Evolutionary conservation across 208 protist genomes (phyloP), one percentile per base, ranked within the genome.

Genomic region (Porcisia deanei): DNA sequence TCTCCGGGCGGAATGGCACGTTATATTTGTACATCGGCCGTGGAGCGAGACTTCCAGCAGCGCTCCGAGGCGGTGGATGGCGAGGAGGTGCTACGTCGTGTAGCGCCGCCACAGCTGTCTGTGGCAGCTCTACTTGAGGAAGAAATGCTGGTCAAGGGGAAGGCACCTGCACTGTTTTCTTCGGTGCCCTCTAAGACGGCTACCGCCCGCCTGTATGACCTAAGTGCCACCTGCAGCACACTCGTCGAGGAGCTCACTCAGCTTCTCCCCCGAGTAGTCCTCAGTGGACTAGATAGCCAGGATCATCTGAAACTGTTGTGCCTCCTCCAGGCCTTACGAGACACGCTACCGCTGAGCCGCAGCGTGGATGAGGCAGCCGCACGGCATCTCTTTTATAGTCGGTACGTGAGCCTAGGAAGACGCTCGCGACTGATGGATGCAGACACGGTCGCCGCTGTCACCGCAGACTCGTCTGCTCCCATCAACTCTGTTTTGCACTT

Each of bases 301-400:
- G 89, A 84, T 43, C 89, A 94, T 71, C 69, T 96, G 30, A 78
- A 66, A n/a, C 75, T 97, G 70, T 75, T 95, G 41, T 94, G 86
- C 80, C 86, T 96, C 52, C 67, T 97, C 69, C 84, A 94, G 70
- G 84, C 90, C 10, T 82, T 96, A 34, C 83, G 76, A 7, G 84
- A 81, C 37, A 76, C 85, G 22, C 63, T 80, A 10, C 77, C 77
- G 39, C 77, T 92, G 47, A 84, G 80, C 70, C 74, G 80, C 73
- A 90, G 86, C 76, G 83, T 89, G 12, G 93, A 97, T 76, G 81
- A 92, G 67, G 90, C 90, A 4, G 93, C 91, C 4, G 81, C 89
- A 47, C 91, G 87, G 34, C 91, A 87, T 72, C 89, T 91, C 66
- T 93, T 97, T 70, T 84, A 90, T 60, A 78, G 89, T 71, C 83